These are phyloP conservation scores for Astragalus membranaceus DNA, from an alignment of 306 rosid genomes.

Conservation along the genomic window DNA sequence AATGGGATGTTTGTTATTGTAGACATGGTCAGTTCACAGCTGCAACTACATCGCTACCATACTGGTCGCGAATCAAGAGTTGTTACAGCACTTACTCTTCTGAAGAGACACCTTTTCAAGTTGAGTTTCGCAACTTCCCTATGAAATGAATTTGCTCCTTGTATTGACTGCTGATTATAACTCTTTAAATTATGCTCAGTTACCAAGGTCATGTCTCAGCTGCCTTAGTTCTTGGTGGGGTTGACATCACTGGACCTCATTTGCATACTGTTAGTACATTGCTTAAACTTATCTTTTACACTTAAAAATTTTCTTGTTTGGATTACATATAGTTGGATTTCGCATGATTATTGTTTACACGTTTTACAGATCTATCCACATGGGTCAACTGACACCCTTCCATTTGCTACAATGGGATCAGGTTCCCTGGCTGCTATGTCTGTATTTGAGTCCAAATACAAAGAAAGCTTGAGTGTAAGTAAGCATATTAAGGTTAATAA, in stretches of 20 bases:
- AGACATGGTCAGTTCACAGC: slow-evolving; percentile 98
- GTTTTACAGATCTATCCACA: slow-evolving; percentile 72
- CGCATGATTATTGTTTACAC: slow-evolving; percentile 17
- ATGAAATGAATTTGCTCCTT: not conserved
- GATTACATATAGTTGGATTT: slow-evolving; percentile 8
- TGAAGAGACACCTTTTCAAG: slow-evolving; percentile 50
- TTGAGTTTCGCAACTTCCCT: slow-evolving; percentile 22
- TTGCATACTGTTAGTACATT: slow-evolving; percentile 71
- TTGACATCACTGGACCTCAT: slow-evolving; percentile 93
- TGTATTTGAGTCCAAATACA: slow-evolving; percentile 47
- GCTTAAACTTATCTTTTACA: not conserved
- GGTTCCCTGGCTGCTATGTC: slow-evolving; percentile 52
- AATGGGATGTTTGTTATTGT: slow-evolving; percentile 16
- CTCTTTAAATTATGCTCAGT: slow-evolving; percentile 32
- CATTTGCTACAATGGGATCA: slow-evolving; percentile 50
- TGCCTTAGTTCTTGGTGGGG: slow-evolving; percentile 98
- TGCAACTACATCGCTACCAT: slow-evolving; percentile 87
- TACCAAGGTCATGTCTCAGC: slow-evolving; percentile 83
- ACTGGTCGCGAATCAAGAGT: slow-evolving; percentile 69
- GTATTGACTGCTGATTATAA: not conserved
- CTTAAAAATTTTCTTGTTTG: not conserved
- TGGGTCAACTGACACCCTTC: slow-evolving; percentile 69
- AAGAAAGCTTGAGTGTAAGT: slow-evolving; percentile 52
- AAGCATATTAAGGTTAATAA: slow-evolving; percentile 12
- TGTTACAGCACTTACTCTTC: no score